Percentiles rank a stretch among this genome's conserved stretches.
Conservation (phyloP, 768 basidiomycete species). For the Tylopilus sp. region DNA sequence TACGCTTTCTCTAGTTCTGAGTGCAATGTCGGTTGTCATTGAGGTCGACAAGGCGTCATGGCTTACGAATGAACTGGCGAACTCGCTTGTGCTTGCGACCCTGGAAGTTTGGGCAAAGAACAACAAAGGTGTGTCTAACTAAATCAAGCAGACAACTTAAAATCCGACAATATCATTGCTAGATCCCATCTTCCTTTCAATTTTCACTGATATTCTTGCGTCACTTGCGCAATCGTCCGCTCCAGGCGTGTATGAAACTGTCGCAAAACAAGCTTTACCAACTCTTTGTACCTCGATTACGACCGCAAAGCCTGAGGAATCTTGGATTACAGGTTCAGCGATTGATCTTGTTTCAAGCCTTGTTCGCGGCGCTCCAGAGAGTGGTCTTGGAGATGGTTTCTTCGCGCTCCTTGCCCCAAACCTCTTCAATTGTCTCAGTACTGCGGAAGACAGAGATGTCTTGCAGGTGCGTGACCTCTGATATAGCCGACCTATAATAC, state of each 20-base stretch:
- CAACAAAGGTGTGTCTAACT: conserved; percentile 59
- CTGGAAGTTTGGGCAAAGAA: conserved; percentile 86
- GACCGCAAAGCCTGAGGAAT: conserved; percentile 55
- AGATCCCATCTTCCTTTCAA: conserved; percentile 90
- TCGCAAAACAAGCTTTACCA: conserved; percentile 74
- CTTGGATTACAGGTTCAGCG: conserved; percentile 75
- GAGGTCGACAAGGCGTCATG: conserved; percentile 71
- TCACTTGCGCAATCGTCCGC: conserved; percentile 62
- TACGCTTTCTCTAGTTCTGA: conserved; percentile 82
- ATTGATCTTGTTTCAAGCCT: conserved; percentile 79
- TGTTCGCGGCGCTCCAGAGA: conserved; percentile 58
- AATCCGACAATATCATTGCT: conserved; percentile 13
- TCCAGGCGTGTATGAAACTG: conserved; percentile 61
- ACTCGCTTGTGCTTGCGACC: conserved; percentile 59
- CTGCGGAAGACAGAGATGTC: conserved; percentile 83
- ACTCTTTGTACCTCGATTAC: conserved; percentile 63
- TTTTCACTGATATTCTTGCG: conserved; percentile 76
- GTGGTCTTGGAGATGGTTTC: conserved; percentile 75
- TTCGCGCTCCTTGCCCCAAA: conserved; percentile 71
- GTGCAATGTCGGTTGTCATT: conserved; percentile 77
- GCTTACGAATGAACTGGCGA: conserved; percentile 65
- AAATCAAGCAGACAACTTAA: background rate
- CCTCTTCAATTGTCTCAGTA: conserved; percentile 65
- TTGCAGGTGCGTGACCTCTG: conserved; percentile 50
- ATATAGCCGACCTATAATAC: background rate